Conservation (phyloP, 805 yeast genomes). For the Candida anglica region DNA sequence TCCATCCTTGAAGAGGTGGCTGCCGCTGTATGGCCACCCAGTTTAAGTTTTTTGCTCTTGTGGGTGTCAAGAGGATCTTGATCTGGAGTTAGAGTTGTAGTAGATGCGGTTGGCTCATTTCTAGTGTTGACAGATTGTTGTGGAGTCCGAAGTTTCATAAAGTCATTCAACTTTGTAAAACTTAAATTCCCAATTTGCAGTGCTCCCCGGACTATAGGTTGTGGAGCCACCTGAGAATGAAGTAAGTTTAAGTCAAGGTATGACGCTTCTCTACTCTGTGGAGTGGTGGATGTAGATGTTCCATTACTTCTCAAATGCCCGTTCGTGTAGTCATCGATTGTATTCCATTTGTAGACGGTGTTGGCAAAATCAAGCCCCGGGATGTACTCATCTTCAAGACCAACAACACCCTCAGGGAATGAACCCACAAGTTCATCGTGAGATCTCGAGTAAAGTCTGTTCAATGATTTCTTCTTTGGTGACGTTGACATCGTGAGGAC, state of each 20-base stretch:
- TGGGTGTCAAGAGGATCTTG: constrained; percentile 9
- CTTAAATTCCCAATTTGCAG: constrained; percentile 3
- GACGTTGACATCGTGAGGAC: not conserved
- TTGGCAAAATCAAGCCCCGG: constrained; percentile 64
- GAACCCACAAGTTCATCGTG: constrained; percentile 17
- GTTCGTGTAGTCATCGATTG: constrained; percentile 7
- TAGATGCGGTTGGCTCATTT: not conserved
- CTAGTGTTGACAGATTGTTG: constrained; percentile 5
- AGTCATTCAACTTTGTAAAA: constrained; percentile 19
- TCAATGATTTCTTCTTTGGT: no score
- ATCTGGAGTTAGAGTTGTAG: constrained; percentile 7
- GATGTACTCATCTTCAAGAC: constrained; percentile 72
- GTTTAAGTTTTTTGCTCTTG: constrained; percentile 21
- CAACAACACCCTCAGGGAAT: constrained; percentile 24
- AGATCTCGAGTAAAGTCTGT: constrained; percentile 28
- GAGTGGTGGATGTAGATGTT: constrained; percentile 20
- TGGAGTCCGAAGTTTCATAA: constrained; percentile 16
- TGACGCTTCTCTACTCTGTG: constrained; percentile 30
- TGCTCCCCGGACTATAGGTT: constrained; percentile 27
- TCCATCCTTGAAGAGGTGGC: no score
- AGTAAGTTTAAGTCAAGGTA: constrained; percentile 37
- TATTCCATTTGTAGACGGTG: constrained; percentile 46
- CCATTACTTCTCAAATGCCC: not conserved
- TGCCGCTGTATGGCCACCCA: no score
- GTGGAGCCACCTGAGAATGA: constrained; percentile 43